Evolutionary conservation across 441 rosid species (phyloP).

Genomic region (Pelargonium fulgidum): DNA sequence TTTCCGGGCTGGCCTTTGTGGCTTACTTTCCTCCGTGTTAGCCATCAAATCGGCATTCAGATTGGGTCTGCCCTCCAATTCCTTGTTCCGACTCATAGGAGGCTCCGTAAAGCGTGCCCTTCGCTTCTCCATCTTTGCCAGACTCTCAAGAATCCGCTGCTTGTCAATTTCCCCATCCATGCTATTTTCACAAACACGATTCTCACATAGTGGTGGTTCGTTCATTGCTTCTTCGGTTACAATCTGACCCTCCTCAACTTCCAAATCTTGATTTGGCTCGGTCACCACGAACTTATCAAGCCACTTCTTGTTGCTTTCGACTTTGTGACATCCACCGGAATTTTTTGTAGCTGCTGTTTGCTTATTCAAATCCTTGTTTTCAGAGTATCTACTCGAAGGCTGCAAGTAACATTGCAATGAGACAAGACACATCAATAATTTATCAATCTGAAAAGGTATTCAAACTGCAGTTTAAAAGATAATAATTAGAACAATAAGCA

Average conservation of each 20-base stretch:
- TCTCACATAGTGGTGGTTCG: conserved; percentile 15
- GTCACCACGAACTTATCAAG: conserved; percentile 20
- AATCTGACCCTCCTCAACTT: conserved; percentile 45
- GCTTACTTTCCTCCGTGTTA: conserved; percentile 28
- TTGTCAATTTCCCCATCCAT: conserved; percentile 26
- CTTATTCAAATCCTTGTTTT: conserved; percentile 23
- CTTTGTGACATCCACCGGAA: conserved; percentile 9
- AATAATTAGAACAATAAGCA: neutral
- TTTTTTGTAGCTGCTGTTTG: neutral
- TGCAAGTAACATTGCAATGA: conserved; percentile 29
- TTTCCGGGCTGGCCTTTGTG: conserved; percentile 45
- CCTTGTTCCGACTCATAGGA: conserved; percentile 15
- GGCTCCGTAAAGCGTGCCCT: conserved; percentile 55
- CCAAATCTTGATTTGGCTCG: conserved; percentile 22
- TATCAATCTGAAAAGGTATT: conserved; percentile 4
- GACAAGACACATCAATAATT: conserved; percentile 20
- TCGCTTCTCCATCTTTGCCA: conserved; percentile 63
- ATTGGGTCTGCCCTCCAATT: conserved; percentile 18
- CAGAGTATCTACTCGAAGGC: conserved; percentile 26
- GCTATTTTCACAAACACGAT: conserved; percentile 15
- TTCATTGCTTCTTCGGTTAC: conserved; percentile 23
- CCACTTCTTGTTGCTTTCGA: conserved; percentile 11
- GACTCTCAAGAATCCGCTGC: conserved; percentile 32
- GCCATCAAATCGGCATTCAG: conserved; percentile 22
- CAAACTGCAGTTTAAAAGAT: neutral